Conservation (phyloP, 1,284 basidiomycete species). For the Pascua guehoae region DNA sequence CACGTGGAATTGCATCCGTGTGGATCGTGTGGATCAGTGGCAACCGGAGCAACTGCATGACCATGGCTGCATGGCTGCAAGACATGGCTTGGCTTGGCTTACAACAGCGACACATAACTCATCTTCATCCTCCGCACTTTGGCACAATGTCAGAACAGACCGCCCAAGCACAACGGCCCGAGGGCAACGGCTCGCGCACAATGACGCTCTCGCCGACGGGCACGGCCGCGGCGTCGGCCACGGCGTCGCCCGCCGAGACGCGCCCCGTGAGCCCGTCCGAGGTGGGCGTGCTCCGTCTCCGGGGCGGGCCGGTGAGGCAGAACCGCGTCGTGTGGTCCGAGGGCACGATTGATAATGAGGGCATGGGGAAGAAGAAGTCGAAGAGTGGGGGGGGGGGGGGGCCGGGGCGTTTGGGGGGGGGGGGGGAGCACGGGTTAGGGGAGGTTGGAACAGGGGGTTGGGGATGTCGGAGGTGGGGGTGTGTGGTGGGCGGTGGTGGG, state of each 20-base stretch:
- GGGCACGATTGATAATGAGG: slow-evolving; percentile 52
- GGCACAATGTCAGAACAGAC: slow-evolving; percentile 18
- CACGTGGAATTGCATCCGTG: too few species aligned
- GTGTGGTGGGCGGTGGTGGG: background rate
- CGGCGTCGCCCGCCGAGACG: slow-evolving; percentile 10
- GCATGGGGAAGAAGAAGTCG: slow-evolving; percentile 51
- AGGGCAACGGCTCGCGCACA: slow-evolving; percentile 29
- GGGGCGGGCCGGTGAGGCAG: slow-evolving; percentile 39
- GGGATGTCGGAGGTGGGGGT: too few species aligned
- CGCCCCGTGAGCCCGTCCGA: slow-evolving; percentile 1
- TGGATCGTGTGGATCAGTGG: too few species aligned
- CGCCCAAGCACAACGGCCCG: slow-evolving; percentile 30
- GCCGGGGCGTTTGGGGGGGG: too few species aligned
- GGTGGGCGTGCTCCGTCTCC: slow-evolving; percentile 41
- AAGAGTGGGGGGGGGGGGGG: too few species aligned
- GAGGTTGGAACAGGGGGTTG: too few species aligned
- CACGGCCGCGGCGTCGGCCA: slow-evolving; percentile 13
- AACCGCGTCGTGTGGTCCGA: slow-evolving; percentile 49
- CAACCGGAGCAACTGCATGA: too few species aligned
- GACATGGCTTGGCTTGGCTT: too few species aligned
- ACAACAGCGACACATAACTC: too few species aligned
- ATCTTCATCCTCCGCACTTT: too few species aligned
- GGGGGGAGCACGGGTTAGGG: too few species aligned
- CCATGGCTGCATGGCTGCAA: too few species aligned
- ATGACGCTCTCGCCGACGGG: slow-evolving; percentile 22